phyloP scores from a whole-genome alignment of 176 grass and related monocot genomes.

The Calamus simplicifolius region DNA sequence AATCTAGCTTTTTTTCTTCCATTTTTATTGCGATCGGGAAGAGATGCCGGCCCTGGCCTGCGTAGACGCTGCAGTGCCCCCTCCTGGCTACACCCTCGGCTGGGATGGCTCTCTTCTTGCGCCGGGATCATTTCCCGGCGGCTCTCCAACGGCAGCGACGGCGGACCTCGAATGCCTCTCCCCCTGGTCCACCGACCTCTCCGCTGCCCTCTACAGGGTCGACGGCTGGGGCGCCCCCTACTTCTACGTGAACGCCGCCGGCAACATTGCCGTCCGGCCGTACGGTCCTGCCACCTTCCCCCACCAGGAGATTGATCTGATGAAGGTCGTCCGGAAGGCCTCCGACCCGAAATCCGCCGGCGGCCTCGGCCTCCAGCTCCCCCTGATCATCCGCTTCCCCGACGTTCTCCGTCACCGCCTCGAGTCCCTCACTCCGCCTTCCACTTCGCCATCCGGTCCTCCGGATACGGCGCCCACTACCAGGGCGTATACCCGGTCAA shows the following conservation, averaged over 20 bases:
- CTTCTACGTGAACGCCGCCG: conserved; percentile 7
- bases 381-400: not conserved
- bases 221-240: not conserved
- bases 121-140: not conserved
- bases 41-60: conserved; percentile 16
- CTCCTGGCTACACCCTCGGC: not conserved
- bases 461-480: conserved; percentile 48
- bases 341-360: not conserved
- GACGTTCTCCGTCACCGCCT: conserved; percentile 2
- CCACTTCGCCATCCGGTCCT: conserved; percentile 41
- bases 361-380: not conserved
- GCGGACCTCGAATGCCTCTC: not conserved
- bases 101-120: not conserved
- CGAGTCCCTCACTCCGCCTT: conserved; percentile 7
- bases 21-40: too few relatives aligned
- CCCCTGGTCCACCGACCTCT: not conserved
- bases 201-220: not conserved
- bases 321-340: conserved; percentile 1
- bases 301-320: conserved; percentile 2
- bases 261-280: not conserved
- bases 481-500: conserved; percentile 96
- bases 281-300: not conserved
- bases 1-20: too few relatives aligned
- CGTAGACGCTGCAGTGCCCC: not conserved
- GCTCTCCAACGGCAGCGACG: not conserved